phyloP scores from a whole-genome alignment of 208 protist species.

The Leishmania mexicana region DNA sequence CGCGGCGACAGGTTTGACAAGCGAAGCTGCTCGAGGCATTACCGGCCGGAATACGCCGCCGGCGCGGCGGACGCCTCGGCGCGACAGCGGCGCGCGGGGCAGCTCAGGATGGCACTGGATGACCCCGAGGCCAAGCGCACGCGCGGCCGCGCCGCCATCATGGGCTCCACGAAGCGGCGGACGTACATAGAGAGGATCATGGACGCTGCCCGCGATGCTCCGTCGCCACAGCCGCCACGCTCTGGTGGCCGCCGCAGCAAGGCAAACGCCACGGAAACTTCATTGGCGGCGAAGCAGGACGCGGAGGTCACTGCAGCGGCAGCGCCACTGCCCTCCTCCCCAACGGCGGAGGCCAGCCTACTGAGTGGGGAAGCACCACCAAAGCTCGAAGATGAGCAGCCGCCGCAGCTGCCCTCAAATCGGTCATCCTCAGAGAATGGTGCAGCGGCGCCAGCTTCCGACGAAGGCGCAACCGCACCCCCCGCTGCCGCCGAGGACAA shows the following conservation, averaged over 20 bases:
- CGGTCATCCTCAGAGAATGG: not conserved
- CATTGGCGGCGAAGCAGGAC: not conserved
- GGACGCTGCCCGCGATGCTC: slow-evolving; percentile 23
- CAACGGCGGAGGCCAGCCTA: not conserved
- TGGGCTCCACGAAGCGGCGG: slow-evolving; percentile 24
- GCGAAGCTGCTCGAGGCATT: not conserved
- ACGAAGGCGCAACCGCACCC: not conserved
- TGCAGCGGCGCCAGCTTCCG: not conserved
- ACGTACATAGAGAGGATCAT: slow-evolving; percentile 34
- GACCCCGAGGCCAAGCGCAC: slow-evolving; percentile 1
- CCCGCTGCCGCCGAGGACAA: not conserved
- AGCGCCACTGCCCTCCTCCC: no score
- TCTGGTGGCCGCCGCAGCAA: not conserved
- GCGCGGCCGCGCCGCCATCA: slow-evolving; percentile 25
- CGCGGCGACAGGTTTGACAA: not conserved
- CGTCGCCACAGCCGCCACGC: not conserved
- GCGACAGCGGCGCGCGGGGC: not conserved
- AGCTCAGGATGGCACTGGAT: not conserved
- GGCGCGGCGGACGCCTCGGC: not conserved
- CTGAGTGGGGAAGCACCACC: not conserved
- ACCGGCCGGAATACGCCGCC: not conserved
- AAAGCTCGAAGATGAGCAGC: not conserved
- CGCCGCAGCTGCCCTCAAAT: not conserved
- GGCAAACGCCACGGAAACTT: not conserved
- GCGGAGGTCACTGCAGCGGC: not conserved